Evolutionary conservation across 2,329 filamentous ascomycete genomes (phyloP).

Genomic region (Pleomassaria siparia): DNA sequence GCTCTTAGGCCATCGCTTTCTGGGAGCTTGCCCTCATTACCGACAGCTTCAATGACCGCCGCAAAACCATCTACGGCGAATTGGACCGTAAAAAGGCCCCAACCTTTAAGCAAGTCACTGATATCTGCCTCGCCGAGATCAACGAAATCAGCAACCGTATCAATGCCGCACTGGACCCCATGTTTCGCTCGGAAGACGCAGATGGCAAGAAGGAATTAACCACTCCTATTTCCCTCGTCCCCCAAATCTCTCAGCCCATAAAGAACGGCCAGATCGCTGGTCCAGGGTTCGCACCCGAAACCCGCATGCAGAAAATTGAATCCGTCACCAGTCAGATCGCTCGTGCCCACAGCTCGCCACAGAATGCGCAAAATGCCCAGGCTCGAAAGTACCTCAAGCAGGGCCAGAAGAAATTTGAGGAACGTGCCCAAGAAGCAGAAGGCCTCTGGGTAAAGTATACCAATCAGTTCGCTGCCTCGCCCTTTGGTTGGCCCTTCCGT

Average conservation of each 20-base stretch:
- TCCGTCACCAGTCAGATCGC: slow-evolving; percentile 45
- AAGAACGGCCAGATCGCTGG: slow-evolving; percentile 52
- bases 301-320: slow-evolving; percentile 28
- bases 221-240: slow-evolving; percentile 49
- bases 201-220: slow-evolving; percentile 17
- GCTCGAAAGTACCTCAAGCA: slow-evolving; percentile 37
- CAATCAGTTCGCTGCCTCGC: slow-evolving; percentile 41
- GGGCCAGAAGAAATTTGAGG: slow-evolving; percentile 22
- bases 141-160: slow-evolving; percentile 69
- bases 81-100: slow-evolving; percentile 79
- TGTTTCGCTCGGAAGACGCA: slow-evolving; percentile 19
- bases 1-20: slow-evolving; percentile 71
- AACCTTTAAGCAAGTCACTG: slow-evolving; percentile 78
- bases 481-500: slow-evolving; percentile 68
- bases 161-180: slow-evolving; percentile 48
- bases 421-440: slow-evolving; percentile 30
- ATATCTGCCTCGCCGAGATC: slow-evolving; percentile 69
- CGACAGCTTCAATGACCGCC: slow-evolving; percentile 70
- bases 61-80: slow-evolving; percentile 82
- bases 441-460: slow-evolving; percentile 28
- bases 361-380: slow-evolving; percentile 38
- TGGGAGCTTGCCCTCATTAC: slow-evolving; percentile 88
- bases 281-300: slow-evolving; percentile 43
- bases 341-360: slow-evolving; percentile 41
- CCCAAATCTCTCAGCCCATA: slow-evolving; percentile 52